Evolutionary conservation across 257 asterid genomes (phyloP).

Genomic region (Salvia rosmarinus): DNA sequence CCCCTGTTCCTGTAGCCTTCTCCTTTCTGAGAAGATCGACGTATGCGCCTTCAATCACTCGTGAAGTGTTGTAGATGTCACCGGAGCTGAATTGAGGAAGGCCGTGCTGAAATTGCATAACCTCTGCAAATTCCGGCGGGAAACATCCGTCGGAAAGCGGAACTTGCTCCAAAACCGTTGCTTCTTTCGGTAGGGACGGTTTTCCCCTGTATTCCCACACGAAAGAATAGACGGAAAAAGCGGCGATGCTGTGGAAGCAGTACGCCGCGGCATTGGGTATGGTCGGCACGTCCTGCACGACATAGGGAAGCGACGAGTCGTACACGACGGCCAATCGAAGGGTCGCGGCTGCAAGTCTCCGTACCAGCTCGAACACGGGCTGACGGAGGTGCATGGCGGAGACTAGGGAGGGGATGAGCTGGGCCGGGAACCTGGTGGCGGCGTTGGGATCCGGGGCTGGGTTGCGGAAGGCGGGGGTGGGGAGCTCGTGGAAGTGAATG

Average conservation of each 20-base stretch:
- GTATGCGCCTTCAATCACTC: slow-evolving; percentile 44
- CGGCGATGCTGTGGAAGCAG: slow-evolving; percentile 50
- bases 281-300: slow-evolving; percentile 51
- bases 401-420: slow-evolving; percentile 47
- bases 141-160: slow-evolving; percentile 41
- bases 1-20: slow-evolving; percentile 7
- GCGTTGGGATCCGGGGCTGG: slow-evolving; percentile 51
- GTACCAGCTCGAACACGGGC: slow-evolving; percentile 41
- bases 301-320: slow-evolving; percentile 49
- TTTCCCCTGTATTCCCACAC: slow-evolving; percentile 22
- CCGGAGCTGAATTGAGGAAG: slow-evolving; percentile 33
- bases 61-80: slow-evolving; percentile 50
- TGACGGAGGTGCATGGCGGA: slow-evolving; percentile 44
- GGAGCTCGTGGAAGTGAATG: slow-evolving; percentile 44
- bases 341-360: slow-evolving; percentile 15
- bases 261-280: slow-evolving; percentile 49
- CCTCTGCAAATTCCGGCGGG: slow-evolving; percentile 38
- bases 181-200: slow-evolving; percentile 20
- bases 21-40: slow-evolving; percentile 42
- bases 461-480: slow-evolving; percentile 28
- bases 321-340: slow-evolving; percentile 29
- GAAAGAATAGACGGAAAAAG: slow-evolving; percentile 31
- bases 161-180: slow-evolving; percentile 18
- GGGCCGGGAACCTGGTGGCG: slow-evolving; percentile 57
- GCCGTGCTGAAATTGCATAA: slow-evolving; percentile 19